Conservation (phyloP, 441 rosid species). For the Dalechampia spathulata region DNA sequence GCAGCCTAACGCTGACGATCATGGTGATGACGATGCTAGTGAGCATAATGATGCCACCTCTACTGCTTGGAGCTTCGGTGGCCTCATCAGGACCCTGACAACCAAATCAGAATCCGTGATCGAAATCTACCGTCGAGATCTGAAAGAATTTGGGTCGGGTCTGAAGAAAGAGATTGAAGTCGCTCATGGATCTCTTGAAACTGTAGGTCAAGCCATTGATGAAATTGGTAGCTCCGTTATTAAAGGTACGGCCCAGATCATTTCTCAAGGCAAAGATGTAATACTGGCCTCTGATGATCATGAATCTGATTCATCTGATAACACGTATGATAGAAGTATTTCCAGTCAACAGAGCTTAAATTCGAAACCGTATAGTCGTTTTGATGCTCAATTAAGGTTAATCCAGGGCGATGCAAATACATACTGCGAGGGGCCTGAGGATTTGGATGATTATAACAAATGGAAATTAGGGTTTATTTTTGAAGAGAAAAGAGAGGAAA, state of each 20-base stretch:
- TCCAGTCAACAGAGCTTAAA: background rate
- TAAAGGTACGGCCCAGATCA: constrained; percentile 78
- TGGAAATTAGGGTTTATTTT: constrained; percentile 53
- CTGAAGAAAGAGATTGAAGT: constrained; percentile 86
- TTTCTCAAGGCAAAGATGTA: constrained; percentile 77
- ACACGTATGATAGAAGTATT: background rate
- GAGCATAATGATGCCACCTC: background rate
- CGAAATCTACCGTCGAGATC: constrained; percentile 81
- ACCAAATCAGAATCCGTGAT: constrained; percentile 71
- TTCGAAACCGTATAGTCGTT: constrained; percentile 36
- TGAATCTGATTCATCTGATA: constrained; percentile 47
- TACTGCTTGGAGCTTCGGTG: constrained; percentile 52
- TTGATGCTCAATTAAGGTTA: constrained; percentile 47
- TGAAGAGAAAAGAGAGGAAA: constrained; percentile 39
- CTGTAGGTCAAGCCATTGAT: constrained; percentile 59
- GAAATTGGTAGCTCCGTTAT: constrained; percentile 64
- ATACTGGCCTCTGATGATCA: constrained; percentile 60
- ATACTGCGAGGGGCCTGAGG: constrained; percentile 50
- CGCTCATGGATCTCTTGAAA: constrained; percentile 84
- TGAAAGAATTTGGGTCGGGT: constrained; percentile 78
- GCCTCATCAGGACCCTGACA: constrained; percentile 53
- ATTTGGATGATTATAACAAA: constrained; percentile 34
- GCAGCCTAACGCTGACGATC: background rate
- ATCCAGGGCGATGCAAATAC: constrained; percentile 43
- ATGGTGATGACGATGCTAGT: background rate